Evolutionary conservation across 495 filamentous ascomycete genomes (phyloP).

Genomic region (Aspergillus bridgeri): DNA sequence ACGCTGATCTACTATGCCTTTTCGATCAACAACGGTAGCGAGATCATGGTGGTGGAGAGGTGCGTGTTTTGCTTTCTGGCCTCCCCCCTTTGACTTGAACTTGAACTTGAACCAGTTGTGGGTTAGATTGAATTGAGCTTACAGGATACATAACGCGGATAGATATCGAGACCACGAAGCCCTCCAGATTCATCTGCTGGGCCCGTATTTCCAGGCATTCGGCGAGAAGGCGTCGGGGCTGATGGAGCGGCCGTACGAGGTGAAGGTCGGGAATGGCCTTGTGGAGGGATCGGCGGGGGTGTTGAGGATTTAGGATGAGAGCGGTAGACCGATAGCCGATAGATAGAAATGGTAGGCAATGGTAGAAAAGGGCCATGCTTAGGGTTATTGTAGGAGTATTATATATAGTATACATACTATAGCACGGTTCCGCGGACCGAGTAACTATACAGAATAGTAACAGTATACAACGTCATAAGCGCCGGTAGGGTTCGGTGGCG

Average conservation of each 20-base stretch:
- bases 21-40: slow-evolving; percentile 23
- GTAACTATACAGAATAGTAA: neutral
- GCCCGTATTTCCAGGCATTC: slow-evolving; percentile 29
- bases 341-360: too few relatives aligned
- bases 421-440: too few relatives aligned
- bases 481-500: slow-evolving; percentile 2
- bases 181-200: slow-evolving; percentile 23
- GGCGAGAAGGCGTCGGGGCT: slow-evolving; percentile 17
- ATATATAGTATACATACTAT: too few relatives aligned
- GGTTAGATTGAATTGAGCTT: neutral
- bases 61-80: slow-evolving; percentile 7
- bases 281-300: slow-evolving; percentile 22
- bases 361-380: too few relatives aligned
- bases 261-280: slow-evolving; percentile 23
- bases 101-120: too few relatives aligned
- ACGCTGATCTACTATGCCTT: slow-evolving; percentile 34
- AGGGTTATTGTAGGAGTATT: too few relatives aligned
- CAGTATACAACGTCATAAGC: neutral
- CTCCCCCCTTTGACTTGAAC: neutral
- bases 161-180: slow-evolving; percentile 35
- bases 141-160: neutral
- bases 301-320: slow-evolving; percentile 9
- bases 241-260: slow-evolving; percentile 26
- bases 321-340: too few relatives aligned
- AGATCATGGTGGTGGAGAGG: slow-evolving; percentile 35